A percentile compares a stretch with the other conserved stretches of the same genome.
phyloP scores from a whole-genome alignment of 352 stramenopile genomes.

The Elongisporangium senticosum region DNA sequence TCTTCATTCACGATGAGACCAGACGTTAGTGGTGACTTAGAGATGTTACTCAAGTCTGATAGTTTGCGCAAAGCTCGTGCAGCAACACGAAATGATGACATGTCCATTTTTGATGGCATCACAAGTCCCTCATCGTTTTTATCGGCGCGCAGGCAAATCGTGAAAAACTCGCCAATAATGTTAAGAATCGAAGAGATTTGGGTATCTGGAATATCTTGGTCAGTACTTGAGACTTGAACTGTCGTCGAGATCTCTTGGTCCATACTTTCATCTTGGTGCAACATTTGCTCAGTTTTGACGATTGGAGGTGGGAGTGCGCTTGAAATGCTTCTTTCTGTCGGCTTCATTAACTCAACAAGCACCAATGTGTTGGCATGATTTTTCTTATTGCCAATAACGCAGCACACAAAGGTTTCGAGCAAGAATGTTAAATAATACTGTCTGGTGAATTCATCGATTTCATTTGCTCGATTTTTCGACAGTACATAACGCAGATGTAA shows the following conservation, averaged over 20 bases:
- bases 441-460: constrained; percentile 55
- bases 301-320: not conserved
- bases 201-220: not conserved
- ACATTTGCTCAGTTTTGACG: not conserved
- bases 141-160: constrained; percentile 5
- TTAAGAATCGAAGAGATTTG: constrained; percentile 20
- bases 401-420: constrained; percentile 66
- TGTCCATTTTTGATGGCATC: constrained; percentile 43
- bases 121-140: not conserved
- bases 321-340: constrained; percentile 1
- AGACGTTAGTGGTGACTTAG: constrained; percentile 53
- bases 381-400: constrained; percentile 74
- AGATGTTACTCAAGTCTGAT: constrained; percentile 63
- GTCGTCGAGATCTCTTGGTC: not conserved
- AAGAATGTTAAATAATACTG: constrained; percentile 79
- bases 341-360: constrained; percentile 56
- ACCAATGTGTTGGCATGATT: constrained; percentile 73
- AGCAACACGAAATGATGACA: constrained; percentile 64
- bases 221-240: not conserved
- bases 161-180: constrained; percentile 29
- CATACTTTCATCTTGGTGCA: not conserved
- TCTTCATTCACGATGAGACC: constrained; percentile 54
- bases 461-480: constrained; percentile 22
- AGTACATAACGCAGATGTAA: constrained; percentile 51
- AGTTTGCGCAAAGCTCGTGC: constrained; percentile 52